These are phyloP conservation scores for Ziziphus jujuba DNA, from an alignment of 306 rosid species.

Conservation along the genomic window DNA sequence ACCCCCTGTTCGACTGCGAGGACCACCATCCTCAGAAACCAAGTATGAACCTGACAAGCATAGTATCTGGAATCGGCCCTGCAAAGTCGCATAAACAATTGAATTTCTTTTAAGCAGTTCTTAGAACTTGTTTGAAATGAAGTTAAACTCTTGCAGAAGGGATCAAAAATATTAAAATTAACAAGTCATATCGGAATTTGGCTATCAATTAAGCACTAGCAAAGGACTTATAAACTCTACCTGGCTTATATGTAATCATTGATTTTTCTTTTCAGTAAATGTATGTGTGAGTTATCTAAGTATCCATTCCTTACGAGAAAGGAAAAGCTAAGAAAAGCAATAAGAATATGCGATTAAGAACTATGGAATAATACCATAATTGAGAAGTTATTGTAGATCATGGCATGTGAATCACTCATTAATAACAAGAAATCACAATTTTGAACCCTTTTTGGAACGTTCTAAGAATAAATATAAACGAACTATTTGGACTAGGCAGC, in stretches of 20 bases:
- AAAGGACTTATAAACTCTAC: too few relatives aligned
- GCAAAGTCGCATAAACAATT: slow-evolving; percentile 18
- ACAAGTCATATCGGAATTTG: too few relatives aligned
- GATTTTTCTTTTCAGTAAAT: too few relatives aligned
- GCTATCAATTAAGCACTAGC: too few relatives aligned
- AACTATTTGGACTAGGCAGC: not conserved
- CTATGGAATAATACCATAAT: too few relatives aligned
- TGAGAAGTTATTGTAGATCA: too few relatives aligned
- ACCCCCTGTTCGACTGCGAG: slow-evolving; percentile 80
- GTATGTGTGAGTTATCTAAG: too few relatives aligned
- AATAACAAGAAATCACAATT: not conserved
- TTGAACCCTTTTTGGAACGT: not conserved
- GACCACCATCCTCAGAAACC: slow-evolving; percentile 94
- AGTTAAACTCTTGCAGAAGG: not conserved
- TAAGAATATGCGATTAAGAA: too few relatives aligned
- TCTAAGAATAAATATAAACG: not conserved
- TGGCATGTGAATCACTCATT: not conserved
- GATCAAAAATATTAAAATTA: too few relatives aligned
- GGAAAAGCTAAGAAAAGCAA: too few relatives aligned
- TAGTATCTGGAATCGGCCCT: slow-evolving; percentile 94
- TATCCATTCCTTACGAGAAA: too few relatives aligned
- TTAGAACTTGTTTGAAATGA: not conserved
- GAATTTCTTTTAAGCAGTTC: slow-evolving; percentile 4
- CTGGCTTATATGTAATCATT: too few relatives aligned
- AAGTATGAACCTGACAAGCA: slow-evolving; percentile 94